These are phyloP conservation scores for Uromyces viciae-fabae DNA, from an alignment of 1,284 basidiomycete genomes.

Conservation along the genomic window DNA sequence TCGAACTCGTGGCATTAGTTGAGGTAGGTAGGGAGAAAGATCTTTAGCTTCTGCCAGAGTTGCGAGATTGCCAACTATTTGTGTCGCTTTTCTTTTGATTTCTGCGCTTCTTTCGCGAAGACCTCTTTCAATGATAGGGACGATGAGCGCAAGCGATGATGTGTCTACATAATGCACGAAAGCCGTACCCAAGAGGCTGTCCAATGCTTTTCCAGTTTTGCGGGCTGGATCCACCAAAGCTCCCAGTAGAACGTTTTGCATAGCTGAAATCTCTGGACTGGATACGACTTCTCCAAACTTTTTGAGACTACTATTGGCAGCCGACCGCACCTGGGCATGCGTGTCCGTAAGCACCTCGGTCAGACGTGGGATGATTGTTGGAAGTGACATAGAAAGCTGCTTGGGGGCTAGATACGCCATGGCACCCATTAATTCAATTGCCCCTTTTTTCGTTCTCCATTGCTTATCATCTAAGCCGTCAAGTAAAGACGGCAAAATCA, in stretches of 20 bases:
- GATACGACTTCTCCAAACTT: conserved; percentile 76
- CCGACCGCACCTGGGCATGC: conserved; percentile 87
- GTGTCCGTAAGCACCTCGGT: conserved; percentile 95
- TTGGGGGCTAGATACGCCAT: conserved; percentile 98
- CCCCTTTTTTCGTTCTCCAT: conserved; percentile 45
- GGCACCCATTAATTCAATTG: conserved; percentile 66
- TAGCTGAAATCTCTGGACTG: conserved; percentile 73
- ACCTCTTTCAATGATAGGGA: conserved; percentile 93
- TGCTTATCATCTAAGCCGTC: conserved; percentile 91
- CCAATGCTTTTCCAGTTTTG: conserved; percentile 80
- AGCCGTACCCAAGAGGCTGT: conserved; percentile 81
- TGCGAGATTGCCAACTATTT: conserved; percentile 88
- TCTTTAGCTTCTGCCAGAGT: conserved; percentile 86
- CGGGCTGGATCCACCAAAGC: conserved; percentile 87
- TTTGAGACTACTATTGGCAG: conserved; percentile 93
- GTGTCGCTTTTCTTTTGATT: conserved; percentile 89
- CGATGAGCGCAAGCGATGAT: conserved; percentile 90
- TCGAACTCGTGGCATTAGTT: conserved; percentile 85
- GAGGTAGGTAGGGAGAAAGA: conserved; percentile 88
- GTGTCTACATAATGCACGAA: conserved; percentile 99
- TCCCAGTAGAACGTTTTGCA: conserved; percentile 88
- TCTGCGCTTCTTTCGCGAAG: conserved; percentile 86
- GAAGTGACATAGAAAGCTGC: conserved; percentile 89
- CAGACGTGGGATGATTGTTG: conserved; percentile 90
- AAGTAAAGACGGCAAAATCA: conserved; percentile 84